Conservation (phyloP, 768 basidiomycete genomes). For the Auricularia sp. region DNA sequence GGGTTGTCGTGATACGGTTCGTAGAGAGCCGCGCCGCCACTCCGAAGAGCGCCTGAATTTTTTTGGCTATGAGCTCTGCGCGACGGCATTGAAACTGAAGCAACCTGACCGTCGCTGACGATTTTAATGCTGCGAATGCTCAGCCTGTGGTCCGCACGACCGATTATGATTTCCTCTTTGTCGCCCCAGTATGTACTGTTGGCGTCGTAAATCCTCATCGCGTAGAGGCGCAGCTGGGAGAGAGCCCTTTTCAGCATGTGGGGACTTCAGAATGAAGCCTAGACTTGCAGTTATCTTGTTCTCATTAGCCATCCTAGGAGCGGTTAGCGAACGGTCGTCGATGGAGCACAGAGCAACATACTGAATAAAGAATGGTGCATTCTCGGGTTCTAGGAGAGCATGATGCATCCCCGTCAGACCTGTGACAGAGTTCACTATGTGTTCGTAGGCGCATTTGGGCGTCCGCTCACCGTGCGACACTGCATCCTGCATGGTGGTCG, state of each 20-base stretch:
- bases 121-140: conserved; percentile 65
- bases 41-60: conserved; percentile 59
- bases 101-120: conserved; percentile 45
- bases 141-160: conserved; percentile 47
- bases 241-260: not conserved
- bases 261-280: not conserved
- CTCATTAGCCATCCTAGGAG: conserved; percentile 53
- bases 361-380: conserved; percentile 57
- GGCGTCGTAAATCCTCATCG: conserved; percentile 53
- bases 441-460: not conserved
- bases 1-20: conserved; percentile 40
- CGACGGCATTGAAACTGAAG: no score
- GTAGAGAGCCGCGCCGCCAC: conserved; percentile 83
- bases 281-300: conserved; percentile 55
- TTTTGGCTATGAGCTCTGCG: no score
- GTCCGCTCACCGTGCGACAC: conserved; percentile 48
- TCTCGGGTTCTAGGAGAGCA: conserved; percentile 41
- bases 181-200: conserved; percentile 54
- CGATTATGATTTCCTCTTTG: conserved; percentile 43
- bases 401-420: conserved; percentile 80
- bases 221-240: conserved; percentile 46
- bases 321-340: not conserved
- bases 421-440: no score
- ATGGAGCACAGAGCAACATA: conserved; percentile 20
- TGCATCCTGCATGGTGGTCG: conserved; percentile 53